Evolutionary conservation across 768 basidiomycete species (phyloP).

Genomic region (Strobilomyces echinocephalus): DNA sequence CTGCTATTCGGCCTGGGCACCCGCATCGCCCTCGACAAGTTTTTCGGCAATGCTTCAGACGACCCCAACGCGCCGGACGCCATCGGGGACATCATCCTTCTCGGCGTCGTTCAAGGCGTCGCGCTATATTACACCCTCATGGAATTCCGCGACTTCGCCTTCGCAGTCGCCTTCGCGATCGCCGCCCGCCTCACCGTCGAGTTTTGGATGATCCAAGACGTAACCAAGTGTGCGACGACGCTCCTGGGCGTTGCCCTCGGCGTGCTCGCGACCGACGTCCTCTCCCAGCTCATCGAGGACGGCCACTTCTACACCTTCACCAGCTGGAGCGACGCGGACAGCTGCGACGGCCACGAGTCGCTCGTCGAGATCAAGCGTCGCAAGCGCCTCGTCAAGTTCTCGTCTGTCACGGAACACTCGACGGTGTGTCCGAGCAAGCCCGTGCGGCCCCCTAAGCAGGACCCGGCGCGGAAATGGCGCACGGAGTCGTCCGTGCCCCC

Average conservation of each 20-base stretch:
- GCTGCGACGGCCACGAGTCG: constrained; percentile 10
- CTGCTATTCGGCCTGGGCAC: constrained; percentile 72
- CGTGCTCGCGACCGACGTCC: constrained; percentile 64
- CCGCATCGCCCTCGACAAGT: constrained; percentile 61
- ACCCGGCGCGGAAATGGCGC: constrained; percentile 29
- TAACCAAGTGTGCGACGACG: constrained; percentile 51
- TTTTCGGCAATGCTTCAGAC: constrained; percentile 39
- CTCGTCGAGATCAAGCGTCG: constrained; percentile 25
- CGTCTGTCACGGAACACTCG: constrained; percentile 34
- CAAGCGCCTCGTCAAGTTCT: constrained; percentile 46
- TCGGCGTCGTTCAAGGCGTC: constrained; percentile 73
- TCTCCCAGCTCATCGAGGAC: constrained; percentile 61
- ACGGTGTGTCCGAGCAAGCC: constrained; percentile 22
- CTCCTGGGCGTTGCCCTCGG: constrained; percentile 66
- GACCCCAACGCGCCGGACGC: constrained; percentile 31
- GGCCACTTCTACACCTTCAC: constrained; percentile 32
- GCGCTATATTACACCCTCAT: constrained; percentile 63
- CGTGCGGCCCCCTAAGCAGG: constrained; percentile 24
- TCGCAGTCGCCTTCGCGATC: constrained; percentile 55
- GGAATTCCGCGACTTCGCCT: constrained; percentile 47
- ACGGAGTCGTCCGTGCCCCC: constrained; percentile 38
- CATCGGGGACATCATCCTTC: constrained; percentile 57
- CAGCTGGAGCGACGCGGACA: constrained; percentile 18
- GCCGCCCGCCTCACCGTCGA: constrained; percentile 61
- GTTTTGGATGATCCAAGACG: constrained; percentile 51